A percentile compares a stretch with the other conserved stretches of the same genome.
These are phyloP conservation scores for Ocimum tenuiflorum DNA, from an alignment of 257 asterid species.

Conservation along the genomic window DNA sequence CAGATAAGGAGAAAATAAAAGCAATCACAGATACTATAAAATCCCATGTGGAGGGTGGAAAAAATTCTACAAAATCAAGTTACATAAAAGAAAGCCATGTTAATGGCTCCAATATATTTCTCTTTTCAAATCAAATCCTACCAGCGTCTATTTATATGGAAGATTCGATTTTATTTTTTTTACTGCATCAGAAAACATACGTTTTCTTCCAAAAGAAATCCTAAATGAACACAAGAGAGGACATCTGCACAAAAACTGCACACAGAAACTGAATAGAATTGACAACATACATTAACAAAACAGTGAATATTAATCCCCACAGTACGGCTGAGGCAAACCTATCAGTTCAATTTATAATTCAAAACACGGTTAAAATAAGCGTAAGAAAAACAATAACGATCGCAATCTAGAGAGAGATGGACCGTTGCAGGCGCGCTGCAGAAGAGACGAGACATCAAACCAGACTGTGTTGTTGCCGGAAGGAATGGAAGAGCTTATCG, in stretches of 20 bases:
- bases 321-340: neutral
- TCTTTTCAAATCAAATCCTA: neutral
- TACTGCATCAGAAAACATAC: neutral
- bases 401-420: slow-evolving; percentile 4
- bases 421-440: slow-evolving; percentile 73
- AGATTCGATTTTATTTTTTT: neutral
- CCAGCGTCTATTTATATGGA: neutral
- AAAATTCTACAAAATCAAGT: neutral
- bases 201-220: neutral
- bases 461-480: slow-evolving; percentile 66
- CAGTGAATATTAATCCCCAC: neutral
- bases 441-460: slow-evolving; percentile 72
- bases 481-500: slow-evolving; percentile 52
- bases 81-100: neutral
- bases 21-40: slow-evolving; percentile 1
- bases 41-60: neutral
- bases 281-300: neutral
- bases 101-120: neutral
- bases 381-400: neutral
- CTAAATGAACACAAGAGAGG: neutral
- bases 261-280: neutral
- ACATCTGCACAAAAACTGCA: neutral
- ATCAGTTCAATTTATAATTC: neutral
- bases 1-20: neutral
- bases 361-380: neutral